Evolutionary conservation across 2,329 filamentous ascomycete genomes (phyloP), one percentile per base, ranked within the genome.

Genomic region (Dactylonectria macrodidyma): DNA sequence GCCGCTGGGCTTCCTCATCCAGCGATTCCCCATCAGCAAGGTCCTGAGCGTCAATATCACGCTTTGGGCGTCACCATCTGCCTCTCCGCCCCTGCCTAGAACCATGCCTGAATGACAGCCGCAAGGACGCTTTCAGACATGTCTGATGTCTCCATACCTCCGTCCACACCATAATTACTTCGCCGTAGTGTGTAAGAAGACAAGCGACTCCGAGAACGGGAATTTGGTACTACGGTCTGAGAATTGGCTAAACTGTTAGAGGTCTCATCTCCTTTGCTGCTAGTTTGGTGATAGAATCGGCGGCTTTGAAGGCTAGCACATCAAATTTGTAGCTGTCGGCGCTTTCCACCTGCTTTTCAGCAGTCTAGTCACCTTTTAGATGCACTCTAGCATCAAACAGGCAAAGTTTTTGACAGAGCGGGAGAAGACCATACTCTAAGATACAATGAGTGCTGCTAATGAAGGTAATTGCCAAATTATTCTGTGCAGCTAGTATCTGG

Each of bases 261-360:
- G 84, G 82, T 4, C 75, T 87, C 5, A 76, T 87, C 10, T 84
- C 86, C 4, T 89, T 85, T 56, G 87, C 84, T 2, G 81, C 88
- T 87, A 87, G 3, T 86, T 89, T 67, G 83, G 87, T 60, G 74
- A 79, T 34, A 76, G 22, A 16, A 59, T 48, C 8, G 51, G 61
- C 38, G 61, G 81, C 38, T 73, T 75, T 55, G 73, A 76, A 24
- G 75, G 87, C 47, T 88, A 86, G 86, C 80, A 83, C 65, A 85
- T 84, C 81, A 85, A 89, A 82, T 89, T 86, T 73, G 83, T 86
- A 64, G 77, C 87, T 30, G 81, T 87, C 0, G 86, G 87, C 2
- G 64, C 81, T 0, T 77, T 80, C 10, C 88, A 85, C 2, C 82
- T 86, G 52, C 62, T 85, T 1, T 83, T 85, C 79, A 84, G 81